phyloP scores from a whole-genome alignment of 2,329 filamentous ascomycete genomes.

The Xylaria sp. region DNA sequence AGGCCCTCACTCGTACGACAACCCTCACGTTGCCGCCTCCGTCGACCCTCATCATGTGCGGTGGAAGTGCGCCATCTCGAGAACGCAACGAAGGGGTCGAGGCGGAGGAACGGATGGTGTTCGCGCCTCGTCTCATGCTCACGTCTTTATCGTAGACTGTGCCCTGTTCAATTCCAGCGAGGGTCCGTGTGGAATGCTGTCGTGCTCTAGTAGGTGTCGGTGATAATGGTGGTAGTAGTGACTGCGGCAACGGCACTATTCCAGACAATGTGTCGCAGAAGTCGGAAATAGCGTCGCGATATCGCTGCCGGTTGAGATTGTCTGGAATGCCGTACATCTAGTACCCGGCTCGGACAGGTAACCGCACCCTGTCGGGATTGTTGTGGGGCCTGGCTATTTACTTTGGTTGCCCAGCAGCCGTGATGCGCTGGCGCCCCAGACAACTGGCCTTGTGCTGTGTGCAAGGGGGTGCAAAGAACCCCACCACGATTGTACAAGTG shows the following conservation, averaged over 20 bases:
- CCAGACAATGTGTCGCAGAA: constrained; percentile 38
- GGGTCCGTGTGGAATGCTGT: constrained; percentile 41
- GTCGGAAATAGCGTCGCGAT: constrained; percentile 33
- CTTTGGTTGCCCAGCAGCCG: constrained; percentile 30
- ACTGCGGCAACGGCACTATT: constrained; percentile 47
- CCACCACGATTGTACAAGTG: constrained; percentile 3
- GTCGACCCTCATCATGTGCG: constrained; percentile 61
- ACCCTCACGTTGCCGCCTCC: constrained; percentile 80
- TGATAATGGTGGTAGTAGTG: constrained; percentile 48
- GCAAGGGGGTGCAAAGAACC: constrained; percentile 10
- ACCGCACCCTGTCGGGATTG: constrained; percentile 11
- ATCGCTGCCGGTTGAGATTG: constrained; percentile 32
- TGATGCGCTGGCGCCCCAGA: constrained; percentile 11
- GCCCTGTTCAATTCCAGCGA: constrained; percentile 21
- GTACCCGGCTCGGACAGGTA: background rate
- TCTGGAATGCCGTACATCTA: constrained; percentile 36
- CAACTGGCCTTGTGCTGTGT: background rate
- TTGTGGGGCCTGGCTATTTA: constrained; percentile 34
- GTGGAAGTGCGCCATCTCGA: constrained; percentile 68
- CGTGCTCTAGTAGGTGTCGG: constrained; percentile 28
- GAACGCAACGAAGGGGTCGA: constrained; percentile 81
- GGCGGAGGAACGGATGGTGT: constrained; percentile 64
- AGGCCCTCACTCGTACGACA: constrained; percentile 80
- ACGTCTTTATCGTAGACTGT: constrained; percentile 16
- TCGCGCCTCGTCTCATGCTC: constrained; percentile 24